Evolutionary conservation across 768 basidiomycete genomes (phyloP).

Genomic region (Amanita fuliginea): DNA sequence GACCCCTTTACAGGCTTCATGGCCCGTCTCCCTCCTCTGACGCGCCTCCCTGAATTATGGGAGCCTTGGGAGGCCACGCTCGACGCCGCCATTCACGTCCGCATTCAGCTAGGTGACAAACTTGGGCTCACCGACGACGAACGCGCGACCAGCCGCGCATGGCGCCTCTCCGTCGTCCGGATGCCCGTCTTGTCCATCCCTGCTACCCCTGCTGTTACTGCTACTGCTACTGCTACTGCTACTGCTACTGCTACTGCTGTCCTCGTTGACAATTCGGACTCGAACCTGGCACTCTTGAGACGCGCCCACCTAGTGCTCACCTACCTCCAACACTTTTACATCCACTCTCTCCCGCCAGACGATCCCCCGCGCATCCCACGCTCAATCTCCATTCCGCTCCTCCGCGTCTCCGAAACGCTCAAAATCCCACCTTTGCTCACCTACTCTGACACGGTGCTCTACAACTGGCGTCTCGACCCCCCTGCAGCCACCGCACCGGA

Average conservation of each 20-base stretch:
- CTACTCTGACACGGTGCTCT: constrained; percentile 88
- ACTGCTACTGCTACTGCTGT: too few relatives aligned
- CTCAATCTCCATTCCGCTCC: constrained; percentile 66
- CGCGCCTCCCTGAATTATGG: constrained; percentile 51
- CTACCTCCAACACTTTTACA: constrained; percentile 72
- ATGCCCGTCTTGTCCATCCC: constrained; percentile 39
- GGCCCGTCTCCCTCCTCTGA: constrained; percentile 64
- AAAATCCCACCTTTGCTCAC: constrained; percentile 85
- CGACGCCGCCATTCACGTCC: constrained; percentile 32
- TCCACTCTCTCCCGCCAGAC: constrained; percentile 49
- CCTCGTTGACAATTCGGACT: too few relatives aligned
- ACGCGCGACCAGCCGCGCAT: not conserved
- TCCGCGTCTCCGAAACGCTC: constrained; percentile 58
- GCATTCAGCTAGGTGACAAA: constrained; percentile 55
- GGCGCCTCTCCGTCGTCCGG: constrained; percentile 20
- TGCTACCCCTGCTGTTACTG: too few relatives aligned
- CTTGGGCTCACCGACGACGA: constrained; percentile 12
- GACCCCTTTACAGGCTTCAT: constrained; percentile 88
- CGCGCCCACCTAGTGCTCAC: constrained; percentile 71
- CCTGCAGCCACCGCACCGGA: too few relatives aligned
- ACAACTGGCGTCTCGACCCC: constrained; percentile 62
- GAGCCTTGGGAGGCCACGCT: constrained; percentile 63
- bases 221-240: too few relatives aligned
- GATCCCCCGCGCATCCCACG: constrained; percentile 56
- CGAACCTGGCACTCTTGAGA: constrained; percentile 20